Conservation (phyloP, 1,139 yeast species). For the Pichia sp. region DNA sequence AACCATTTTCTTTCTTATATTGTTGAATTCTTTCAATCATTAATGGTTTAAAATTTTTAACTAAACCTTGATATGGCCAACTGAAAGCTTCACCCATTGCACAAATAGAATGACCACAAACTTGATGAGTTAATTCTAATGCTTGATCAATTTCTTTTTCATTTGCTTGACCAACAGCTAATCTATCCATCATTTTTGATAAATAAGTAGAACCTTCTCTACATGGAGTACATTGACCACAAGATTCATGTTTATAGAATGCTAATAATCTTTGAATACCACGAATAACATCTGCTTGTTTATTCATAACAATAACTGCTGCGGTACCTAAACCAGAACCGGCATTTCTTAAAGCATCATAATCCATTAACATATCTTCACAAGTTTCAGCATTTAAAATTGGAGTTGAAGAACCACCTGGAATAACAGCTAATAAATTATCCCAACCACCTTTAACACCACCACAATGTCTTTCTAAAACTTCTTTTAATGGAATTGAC, state of each 20-base stretch:
- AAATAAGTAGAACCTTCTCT: slow-evolving; percentile 92
- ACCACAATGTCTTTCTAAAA: slow-evolving; percentile 83
- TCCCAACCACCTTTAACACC: slow-evolving; percentile 92
- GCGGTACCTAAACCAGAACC: slow-evolving; percentile 90
- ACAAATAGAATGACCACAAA: slow-evolving; percentile 88
- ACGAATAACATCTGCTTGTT: slow-evolving; percentile 73
- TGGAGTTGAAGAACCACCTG: slow-evolving; percentile 88
- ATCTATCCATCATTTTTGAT: slow-evolving; percentile 75
- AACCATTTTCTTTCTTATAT: slow-evolving; percentile 32
- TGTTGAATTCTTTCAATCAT: slow-evolving; percentile 65
- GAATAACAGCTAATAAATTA: slow-evolving; percentile 75
- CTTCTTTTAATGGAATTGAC: slow-evolving; percentile 79
- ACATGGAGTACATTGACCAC: slow-evolving; percentile 94
- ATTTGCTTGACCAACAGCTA: slow-evolving; percentile 70
- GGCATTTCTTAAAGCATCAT: slow-evolving; percentile 74
- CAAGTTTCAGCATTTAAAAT: slow-evolving; percentile 63
- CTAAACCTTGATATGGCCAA: slow-evolving; percentile 87
- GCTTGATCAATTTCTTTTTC: slow-evolving; percentile 78
- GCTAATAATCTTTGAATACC: slow-evolving; percentile 80
- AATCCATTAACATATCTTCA: slow-evolving; percentile 73
- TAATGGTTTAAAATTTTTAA: slow-evolving; percentile 74
- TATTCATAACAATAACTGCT: slow-evolving; percentile 85
- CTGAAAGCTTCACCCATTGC: slow-evolving; percentile 92
- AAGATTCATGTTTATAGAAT: slow-evolving; percentile 84
- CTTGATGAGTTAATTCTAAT: slow-evolving; percentile 72